Evolutionary conservation across 2,329 filamentous ascomycete genomes (phyloP).

Genomic region (Fusarium torreyae): DNA sequence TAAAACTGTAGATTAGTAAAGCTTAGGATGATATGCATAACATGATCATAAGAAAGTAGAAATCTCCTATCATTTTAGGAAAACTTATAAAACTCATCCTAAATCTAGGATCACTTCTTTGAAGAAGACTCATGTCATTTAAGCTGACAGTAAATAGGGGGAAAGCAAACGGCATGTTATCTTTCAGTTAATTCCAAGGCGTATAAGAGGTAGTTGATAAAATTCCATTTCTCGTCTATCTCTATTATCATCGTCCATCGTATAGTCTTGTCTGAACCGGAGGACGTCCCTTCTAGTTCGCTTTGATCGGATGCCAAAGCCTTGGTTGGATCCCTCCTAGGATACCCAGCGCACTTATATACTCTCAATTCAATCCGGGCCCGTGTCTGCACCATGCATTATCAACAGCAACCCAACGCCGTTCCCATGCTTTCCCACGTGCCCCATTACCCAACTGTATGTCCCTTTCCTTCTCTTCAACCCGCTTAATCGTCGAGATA

Average conservation of each 20-base stretch:
- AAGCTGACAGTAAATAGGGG: no score
- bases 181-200: neutral
- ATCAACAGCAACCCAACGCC: slow-evolving; percentile 48
- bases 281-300: slow-evolving; percentile 22
- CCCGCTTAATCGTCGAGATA: slow-evolving; percentile 21
- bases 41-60: no score
- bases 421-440: slow-evolving; percentile 48
- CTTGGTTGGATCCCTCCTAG: slow-evolving; percentile 11
- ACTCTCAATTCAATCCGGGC: slow-evolving; percentile 24
- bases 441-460: slow-evolving; percentile 47
- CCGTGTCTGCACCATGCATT: slow-evolving; percentile 39
- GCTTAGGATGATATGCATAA: no score
- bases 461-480: slow-evolving; percentile 34
- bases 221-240: slow-evolving; percentile 44
- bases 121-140: no score
- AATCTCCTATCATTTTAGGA: no score
- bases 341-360: slow-evolving; percentile 22
- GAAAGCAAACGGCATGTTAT: neutral
- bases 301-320: slow-evolving; percentile 27
- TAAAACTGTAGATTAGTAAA: no score
- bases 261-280: slow-evolving; percentile 27
- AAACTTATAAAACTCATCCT: no score
- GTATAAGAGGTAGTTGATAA: slow-evolving; percentile 19
- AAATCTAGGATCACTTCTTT: no score
- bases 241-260: slow-evolving; percentile 46